These are phyloP conservation scores for Cercospora canescens DNA, from an alignment of 2,329 filamentous ascomycete species.

Conservation along the genomic window DNA sequence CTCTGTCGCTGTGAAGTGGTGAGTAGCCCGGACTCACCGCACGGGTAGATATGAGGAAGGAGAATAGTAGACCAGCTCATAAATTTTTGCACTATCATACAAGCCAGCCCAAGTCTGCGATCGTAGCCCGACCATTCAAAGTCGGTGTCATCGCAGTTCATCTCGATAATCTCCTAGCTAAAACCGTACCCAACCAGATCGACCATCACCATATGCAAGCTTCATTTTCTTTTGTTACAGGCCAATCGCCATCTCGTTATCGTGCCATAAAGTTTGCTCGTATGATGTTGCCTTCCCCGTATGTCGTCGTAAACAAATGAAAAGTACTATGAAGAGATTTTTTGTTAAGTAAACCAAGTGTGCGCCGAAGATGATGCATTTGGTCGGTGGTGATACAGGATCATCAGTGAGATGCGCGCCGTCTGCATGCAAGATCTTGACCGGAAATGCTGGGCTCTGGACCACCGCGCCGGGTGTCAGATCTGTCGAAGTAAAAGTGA, in stretches of 20 bases:
- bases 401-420: slow-evolving; percentile 16
- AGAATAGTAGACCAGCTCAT: slow-evolving; percentile 6
- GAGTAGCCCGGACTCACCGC: background rate
- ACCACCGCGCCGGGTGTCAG: slow-evolving; percentile 18
- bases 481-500: slow-evolving; percentile 18
- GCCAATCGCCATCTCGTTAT: slow-evolving; percentile 18
- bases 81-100: slow-evolving; percentile 17
- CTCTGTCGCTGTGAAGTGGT: background rate
- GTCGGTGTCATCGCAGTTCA: slow-evolving; percentile 3
- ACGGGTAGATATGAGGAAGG: background rate
- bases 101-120: slow-evolving; percentile 7
- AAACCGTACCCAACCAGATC: background rate
- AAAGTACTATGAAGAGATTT: slow-evolving; percentile 7
- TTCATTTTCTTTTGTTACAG: slow-evolving; percentile 17
- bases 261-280: slow-evolving; percentile 17
- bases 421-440: slow-evolving; percentile 17
- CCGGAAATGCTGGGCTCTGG: slow-evolving; percentile 14
- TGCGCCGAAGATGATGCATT: slow-evolving; percentile 18
- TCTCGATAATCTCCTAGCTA: slow-evolving; percentile 6
- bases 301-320: slow-evolving; percentile 18
- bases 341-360: slow-evolving; percentile 7
- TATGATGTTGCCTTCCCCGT: slow-evolving; percentile 13
- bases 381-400: slow-evolving; percentile 21
- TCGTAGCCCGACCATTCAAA: slow-evolving; percentile 8
- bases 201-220: slow-evolving; percentile 15